Evolutionary conservation across 1,284 basidiomycete species (phyloP), one percentile per base, ranked within the genome.

Genomic region (Irpex lacteus): DNA sequence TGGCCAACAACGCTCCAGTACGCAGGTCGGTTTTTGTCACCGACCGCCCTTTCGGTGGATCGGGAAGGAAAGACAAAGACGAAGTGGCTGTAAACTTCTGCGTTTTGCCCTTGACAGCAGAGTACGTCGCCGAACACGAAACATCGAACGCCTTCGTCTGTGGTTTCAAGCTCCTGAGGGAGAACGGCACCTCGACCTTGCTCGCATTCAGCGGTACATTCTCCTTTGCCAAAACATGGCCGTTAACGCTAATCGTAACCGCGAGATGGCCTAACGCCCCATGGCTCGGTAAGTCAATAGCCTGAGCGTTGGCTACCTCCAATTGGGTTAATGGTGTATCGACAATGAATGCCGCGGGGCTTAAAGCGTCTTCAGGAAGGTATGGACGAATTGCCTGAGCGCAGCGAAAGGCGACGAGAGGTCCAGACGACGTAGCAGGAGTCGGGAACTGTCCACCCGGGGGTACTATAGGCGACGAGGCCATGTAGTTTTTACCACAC

Each of bases 1-100:
- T 81, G 4, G 87, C 88, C 44, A 91, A 76, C 60, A 92, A 67
- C 0, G 84, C 86, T 2, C 90, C 90, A 1, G 88, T 91, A 53
- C 87, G 79, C 65, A 85, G 72, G 71, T 92, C 91, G 79, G 90
- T 85, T 73, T 91, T 92, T 0, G 86, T 87, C 5, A 86, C 86
- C 3, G 82, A 81, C 71, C 78, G 65, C 66, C 75, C 63, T n/a
- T 66, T 67, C 1, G 73, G 74, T 0, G 84, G 87, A 49, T 80
- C 70, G 1, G 89, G 88, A n/a, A 92, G 76, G 69, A 83, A 88
- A 13, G 81, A 82, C 63, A 93, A 75, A 5, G 66, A 49, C 5
- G 79, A 70, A 1, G 81, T 77, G 1, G 77, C 75, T 0, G 82
- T 74, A 69, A 87, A 90, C 9, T 71, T 81, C 69, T 88, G 84